A percentile compares a stretch with the other conserved stretches of the same genome.
phyloP scores from a whole-genome alignment of 176 grass and related monocot species.

The Carex cristatella region DNA sequence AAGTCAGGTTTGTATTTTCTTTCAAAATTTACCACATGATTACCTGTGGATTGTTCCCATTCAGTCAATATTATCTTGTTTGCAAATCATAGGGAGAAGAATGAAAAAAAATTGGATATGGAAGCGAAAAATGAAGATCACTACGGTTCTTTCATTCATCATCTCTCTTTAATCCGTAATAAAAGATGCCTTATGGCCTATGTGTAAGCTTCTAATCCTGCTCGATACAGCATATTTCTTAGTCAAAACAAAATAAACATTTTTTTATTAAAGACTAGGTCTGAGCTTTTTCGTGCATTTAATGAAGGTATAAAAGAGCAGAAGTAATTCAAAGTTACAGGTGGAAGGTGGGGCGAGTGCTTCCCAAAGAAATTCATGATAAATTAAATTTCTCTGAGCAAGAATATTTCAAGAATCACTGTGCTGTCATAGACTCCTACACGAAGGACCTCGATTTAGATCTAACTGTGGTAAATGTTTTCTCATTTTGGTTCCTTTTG shows the following conservation, averaged over 20 bases:
- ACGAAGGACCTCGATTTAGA: slow-evolving; percentile 89
- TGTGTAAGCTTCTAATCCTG: slow-evolving; percentile 40
- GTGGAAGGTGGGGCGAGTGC: slow-evolving; percentile 85
- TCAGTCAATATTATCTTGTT: slow-evolving; percentile 9
- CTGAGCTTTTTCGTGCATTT: neutral
- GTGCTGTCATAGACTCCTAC: slow-evolving; percentile 62
- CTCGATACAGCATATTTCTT: neutral
- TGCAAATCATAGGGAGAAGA: slow-evolving; percentile 59
- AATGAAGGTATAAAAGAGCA: slow-evolving; percentile 67
- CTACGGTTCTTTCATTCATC: slow-evolving; percentile 82
- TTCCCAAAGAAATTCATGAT: slow-evolving; percentile 93
- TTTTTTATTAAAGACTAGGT: neutral
- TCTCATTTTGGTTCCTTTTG: slow-evolving; percentile 5
- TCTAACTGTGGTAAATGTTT: slow-evolving; percentile 70
- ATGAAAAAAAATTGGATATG: slow-evolving; percentile 76
- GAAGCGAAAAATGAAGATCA: slow-evolving; percentile 85
- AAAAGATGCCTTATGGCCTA: slow-evolving; percentile 99
- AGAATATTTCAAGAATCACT: slow-evolving; percentile 87
- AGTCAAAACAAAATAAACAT: neutral
- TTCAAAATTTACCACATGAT: slow-evolving; percentile 2
- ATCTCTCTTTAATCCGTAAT: slow-evolving; percentile 87
- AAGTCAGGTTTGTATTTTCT: slow-evolving; percentile 12
- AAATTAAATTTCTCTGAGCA: slow-evolving; percentile 78
- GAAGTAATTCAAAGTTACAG: slow-evolving; percentile 87
- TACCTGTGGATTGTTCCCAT: neutral